phyloP scores from a whole-genome alignment of 768 basidiomycete species.

The Phylloporus sp. region DNA sequence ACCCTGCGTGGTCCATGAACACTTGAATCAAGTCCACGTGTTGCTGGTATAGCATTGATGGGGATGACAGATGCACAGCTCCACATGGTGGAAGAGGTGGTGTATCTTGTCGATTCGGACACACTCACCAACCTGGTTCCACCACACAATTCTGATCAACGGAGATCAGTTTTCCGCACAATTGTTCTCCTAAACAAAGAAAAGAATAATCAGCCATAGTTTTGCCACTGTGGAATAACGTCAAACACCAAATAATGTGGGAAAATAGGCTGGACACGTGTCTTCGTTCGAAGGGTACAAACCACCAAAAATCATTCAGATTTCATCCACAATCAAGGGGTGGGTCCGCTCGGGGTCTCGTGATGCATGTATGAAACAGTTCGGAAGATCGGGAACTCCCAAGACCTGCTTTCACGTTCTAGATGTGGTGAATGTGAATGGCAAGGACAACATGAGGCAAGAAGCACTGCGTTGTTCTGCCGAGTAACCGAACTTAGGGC shows the following conservation, averaged over 20 bases:
- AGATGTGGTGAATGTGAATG: conserved; percentile 25
- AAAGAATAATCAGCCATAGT: not conserved
- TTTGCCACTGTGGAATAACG: not conserved
- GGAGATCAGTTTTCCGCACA: not conserved
- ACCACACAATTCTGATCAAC: not conserved
- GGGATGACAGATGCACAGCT: conserved; percentile 11
- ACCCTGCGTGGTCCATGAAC: conserved; percentile 10
- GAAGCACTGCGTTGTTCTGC: conserved; percentile 20
- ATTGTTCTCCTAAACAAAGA: conserved; percentile 1
- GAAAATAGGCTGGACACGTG: conserved; percentile 6
- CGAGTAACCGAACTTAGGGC: conserved; percentile 16
- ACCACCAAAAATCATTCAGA: conserved; percentile 1
- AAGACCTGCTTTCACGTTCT: conserved; percentile 17
- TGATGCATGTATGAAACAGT: conserved; percentile 8
- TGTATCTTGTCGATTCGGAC: not conserved
- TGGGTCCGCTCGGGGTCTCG: conserved; percentile 18
- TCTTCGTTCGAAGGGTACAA: not conserved
- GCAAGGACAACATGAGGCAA: conserved; percentile 28
- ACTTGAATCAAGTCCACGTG: conserved; percentile 10
- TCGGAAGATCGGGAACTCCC: conserved; percentile 22
- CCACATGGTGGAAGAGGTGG: conserved; percentile 14
- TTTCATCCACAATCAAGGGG: conserved; percentile 1
- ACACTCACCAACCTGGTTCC: conserved; percentile 4
- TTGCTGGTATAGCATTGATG: conserved; percentile 4
- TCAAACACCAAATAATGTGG: not conserved